Evolutionary conservation across 805 yeast genomes (phyloP), one percentile per base, ranked within the genome.

Genomic region (Isabelozyma heimii): DNA sequence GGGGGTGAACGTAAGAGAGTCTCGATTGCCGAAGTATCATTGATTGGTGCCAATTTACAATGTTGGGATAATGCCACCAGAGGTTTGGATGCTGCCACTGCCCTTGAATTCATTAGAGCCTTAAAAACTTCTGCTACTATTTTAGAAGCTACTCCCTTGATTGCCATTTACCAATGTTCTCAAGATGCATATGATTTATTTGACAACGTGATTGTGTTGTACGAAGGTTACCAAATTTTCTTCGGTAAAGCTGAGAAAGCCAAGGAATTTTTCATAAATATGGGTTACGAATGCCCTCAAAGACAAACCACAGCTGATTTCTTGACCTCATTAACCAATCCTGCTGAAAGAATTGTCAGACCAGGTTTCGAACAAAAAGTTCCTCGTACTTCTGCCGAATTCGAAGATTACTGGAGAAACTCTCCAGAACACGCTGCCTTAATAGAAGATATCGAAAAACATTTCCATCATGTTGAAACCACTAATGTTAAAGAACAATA

Each of bases 1-100:
- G 92, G 95, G 60, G 94, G 95, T 75, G 94, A 88, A 69, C 74
- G 95, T 55, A 87, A 87, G 67, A 81, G 95, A 72, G 92, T 88
- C 2, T 85, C 92, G 9, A 83, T 88, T 58, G 89, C 91, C 9
- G 96, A 88, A 67, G 87, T 87, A 1, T 70, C 85, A 42, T 78
- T 86, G 43, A 75, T 84, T 44, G 81, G 84, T 27, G 85, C 89
- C 28, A 69, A 76, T 24, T 60, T 77, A 16, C 80, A 78, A 57
- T 69, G 79, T 55, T 78, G 82, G 82, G 82, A 88, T 72, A 89
- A 89, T 60, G 86, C 92, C 5, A 89, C 96, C 5, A 81, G 94
- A 72, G 96, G 96, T 58, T 75, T 89, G 51, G 96, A 88, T 68
- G 79, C 94, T 4, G 87, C 94, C 9, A 87, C 94, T 40, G 95